Percentiles rank a stretch among this genome's conserved stretches.
These are phyloP conservation scores for Cladosporium phlei DNA, from an alignment of 2,329 filamentous ascomycete genomes.

Conservation along the genomic window DNA sequence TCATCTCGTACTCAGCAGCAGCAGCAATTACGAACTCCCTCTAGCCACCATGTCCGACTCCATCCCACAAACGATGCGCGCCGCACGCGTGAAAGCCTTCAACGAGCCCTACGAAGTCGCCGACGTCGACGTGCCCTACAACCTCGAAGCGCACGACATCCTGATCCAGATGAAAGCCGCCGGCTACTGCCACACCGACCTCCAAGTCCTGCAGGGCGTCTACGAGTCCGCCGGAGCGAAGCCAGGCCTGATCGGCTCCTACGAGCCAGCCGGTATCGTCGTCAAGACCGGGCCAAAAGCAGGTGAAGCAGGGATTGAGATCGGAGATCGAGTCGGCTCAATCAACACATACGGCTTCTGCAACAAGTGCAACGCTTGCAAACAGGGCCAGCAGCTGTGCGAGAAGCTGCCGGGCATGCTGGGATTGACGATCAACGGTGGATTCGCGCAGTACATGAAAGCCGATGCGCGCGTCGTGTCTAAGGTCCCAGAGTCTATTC, in stretches of 20 bases:
- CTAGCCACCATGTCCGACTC: constrained; percentile 8
- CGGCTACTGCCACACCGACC: constrained; percentile 15
- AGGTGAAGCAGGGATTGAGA: constrained; percentile 2
- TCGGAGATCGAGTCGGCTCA: constrained; percentile 10
- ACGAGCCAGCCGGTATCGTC: constrained; percentile 12
- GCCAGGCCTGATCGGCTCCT: constrained; percentile 9
- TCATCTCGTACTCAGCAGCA: neutral
- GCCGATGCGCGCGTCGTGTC: constrained; percentile 25
- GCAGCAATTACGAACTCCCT: neutral
- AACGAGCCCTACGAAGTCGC: constrained; percentile 14
- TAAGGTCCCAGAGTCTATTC: constrained; percentile 42
- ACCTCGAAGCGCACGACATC: constrained; percentile 12
- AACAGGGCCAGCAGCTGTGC: constrained; percentile 8
- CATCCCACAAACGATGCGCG: constrained; percentile 13
- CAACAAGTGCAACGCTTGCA: constrained; percentile 13
- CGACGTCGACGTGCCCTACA: constrained; percentile 7
- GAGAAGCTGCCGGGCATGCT: constrained; percentile 14
- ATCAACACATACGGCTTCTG: constrained; percentile 13
- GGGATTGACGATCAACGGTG: constrained; percentile 13
- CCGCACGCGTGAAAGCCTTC: constrained; percentile 13
- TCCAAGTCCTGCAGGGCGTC: constrained; percentile 12
- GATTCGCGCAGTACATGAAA: constrained; percentile 12
- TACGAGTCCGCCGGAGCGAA: constrained; percentile 12
- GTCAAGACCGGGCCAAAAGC: constrained; percentile 9
- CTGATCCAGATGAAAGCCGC: constrained; percentile 14